Conservation (phyloP, 495 filamentous ascomycete genomes). For the Neurospora sp. region DNA sequence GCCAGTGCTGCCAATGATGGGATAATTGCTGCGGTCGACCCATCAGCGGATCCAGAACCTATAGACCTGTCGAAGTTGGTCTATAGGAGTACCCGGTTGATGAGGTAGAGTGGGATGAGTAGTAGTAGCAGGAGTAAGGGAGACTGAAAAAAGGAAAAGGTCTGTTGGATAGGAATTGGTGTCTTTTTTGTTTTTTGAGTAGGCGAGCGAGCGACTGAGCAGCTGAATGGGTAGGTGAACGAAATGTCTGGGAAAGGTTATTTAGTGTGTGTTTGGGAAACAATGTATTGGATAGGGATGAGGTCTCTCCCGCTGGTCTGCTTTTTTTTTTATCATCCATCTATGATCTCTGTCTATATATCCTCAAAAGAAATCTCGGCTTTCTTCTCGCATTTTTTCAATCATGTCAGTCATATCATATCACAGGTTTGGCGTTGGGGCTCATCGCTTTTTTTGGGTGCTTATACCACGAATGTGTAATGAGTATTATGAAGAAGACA, state of each 20-base stretch:
- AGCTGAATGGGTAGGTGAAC: neutral
- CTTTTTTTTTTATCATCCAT: neutral
- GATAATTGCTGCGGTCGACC: constrained; percentile 24
- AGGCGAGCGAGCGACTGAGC: neutral
- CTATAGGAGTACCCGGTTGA: constrained; percentile 12
- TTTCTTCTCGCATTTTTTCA: neutral
- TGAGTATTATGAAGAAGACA: neutral
- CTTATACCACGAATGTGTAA: neutral
- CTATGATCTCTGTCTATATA: neutral
- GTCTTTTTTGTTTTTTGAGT: neutral
- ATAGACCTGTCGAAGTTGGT: constrained; percentile 7
- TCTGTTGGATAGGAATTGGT: neutral
- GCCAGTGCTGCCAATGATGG: neutral
- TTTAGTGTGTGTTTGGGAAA: neutral
- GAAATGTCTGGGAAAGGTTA: neutral
- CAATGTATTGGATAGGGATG: neutral
- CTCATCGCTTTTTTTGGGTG: neutral
- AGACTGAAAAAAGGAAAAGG: neutral
- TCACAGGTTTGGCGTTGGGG: neutral
- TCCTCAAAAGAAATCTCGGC: neutral
- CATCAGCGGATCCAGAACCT: constrained; percentile 28
- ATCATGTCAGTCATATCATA: neutral
- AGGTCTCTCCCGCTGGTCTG: neutral
- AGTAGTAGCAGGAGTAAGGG: neutral
- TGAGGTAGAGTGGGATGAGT: constrained; percentile 1